These are phyloP conservation scores for Ophiobolus disseminans DNA, from an alignment of 2,329 filamentous ascomycete species.

Conservation along the genomic window DNA sequence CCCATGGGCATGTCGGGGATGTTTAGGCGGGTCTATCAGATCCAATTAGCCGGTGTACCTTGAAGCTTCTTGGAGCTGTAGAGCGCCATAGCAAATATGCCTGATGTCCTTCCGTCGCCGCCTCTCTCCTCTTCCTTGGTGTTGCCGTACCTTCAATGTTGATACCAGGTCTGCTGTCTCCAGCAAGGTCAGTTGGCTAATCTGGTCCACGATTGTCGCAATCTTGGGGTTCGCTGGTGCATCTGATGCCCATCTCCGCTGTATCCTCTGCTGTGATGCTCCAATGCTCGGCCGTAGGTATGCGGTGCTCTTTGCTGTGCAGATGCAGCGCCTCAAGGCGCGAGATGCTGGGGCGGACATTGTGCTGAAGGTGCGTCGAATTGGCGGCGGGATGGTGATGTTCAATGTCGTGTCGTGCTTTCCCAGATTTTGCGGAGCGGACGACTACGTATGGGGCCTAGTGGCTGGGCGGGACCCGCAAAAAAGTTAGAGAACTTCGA, in stretches of 20 bases:
- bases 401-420: slow-evolving; percentile 20
- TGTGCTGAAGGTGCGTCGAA: slow-evolving; percentile 25
- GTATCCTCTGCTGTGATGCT: slow-evolving; percentile 45
- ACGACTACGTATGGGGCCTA: slow-evolving; percentile 28
- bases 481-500: slow-evolving; percentile 36
- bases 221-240: slow-evolving; percentile 92
- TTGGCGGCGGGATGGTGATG: slow-evolving; percentile 21
- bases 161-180: slow-evolving; percentile 97
- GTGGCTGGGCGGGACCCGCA: slow-evolving; percentile 35
- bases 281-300: slow-evolving; percentile 42
- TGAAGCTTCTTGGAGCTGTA: neutral
- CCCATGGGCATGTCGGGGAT: slow-evolving; percentile 97
- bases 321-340: slow-evolving; percentile 54
- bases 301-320: slow-evolving; percentile 35
- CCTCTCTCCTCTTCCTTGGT: neutral
- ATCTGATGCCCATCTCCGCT: slow-evolving; percentile 88
- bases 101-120: too few species aligned
- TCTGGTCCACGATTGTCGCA: slow-evolving; percentile 92
- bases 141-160: slow-evolving; percentile 79
- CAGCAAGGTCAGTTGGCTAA: slow-evolving; percentile 95
- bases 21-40: slow-evolving; percentile 81
- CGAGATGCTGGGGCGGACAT: slow-evolving; percentile 57
- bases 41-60: slow-evolving; percentile 7
- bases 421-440: slow-evolving; percentile 40
- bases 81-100: neutral